A percentile compares a stretch with the other conserved stretches of the same genome.
Conservation (phyloP, 495 filamentous ascomycete genomes). For the Penicillium bovifimosum region DNA sequence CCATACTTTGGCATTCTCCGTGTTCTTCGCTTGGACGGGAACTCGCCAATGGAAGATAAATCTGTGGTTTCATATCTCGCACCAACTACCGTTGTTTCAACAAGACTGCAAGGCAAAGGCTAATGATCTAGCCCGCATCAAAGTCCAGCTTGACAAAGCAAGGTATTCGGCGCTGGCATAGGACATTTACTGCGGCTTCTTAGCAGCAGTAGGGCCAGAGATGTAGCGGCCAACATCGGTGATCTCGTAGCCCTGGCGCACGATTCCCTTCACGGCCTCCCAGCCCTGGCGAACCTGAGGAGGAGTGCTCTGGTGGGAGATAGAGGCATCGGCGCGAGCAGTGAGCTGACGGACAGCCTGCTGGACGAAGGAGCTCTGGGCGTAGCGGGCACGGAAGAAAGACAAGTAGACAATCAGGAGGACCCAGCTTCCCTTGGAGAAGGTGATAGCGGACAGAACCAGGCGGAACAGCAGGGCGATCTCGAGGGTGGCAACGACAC, state of each 20-base stretch:
- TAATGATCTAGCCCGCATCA: background rate
- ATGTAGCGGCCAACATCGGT: slow-evolving; percentile 73
- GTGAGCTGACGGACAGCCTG: slow-evolving; percentile 67
- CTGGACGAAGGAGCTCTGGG: slow-evolving; percentile 89
- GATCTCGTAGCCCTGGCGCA: slow-evolving; percentile 66
- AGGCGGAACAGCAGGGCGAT: slow-evolving; percentile 79
- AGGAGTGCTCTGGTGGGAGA: slow-evolving; percentile 82
- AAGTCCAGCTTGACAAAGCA: background rate
- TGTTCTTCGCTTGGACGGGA: slow-evolving; percentile 2
- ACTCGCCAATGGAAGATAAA: slow-evolving; percentile 1
- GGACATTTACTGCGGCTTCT: slow-evolving; percentile 52
- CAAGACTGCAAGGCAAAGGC: background rate
- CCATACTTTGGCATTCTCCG: slow-evolving; percentile 7
- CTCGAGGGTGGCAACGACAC: slow-evolving; percentile 70
- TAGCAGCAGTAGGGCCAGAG: slow-evolving; percentile 42
- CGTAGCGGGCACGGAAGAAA: slow-evolving; percentile 85
- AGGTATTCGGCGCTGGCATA: background rate
- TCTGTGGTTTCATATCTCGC: background rate
- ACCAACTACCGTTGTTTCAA: slow-evolving; percentile 1
- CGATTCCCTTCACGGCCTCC: slow-evolving; percentile 69
- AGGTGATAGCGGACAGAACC: slow-evolving; percentile 69
- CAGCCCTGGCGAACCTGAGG: slow-evolving; percentile 77
- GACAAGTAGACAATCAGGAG: slow-evolving; percentile 76
- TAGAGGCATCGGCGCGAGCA: slow-evolving; percentile 68
- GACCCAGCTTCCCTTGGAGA: slow-evolving; percentile 86